Conservation (phyloP, 2,329 filamentous ascomycete species). For the Epichloe hybrida region DNA sequence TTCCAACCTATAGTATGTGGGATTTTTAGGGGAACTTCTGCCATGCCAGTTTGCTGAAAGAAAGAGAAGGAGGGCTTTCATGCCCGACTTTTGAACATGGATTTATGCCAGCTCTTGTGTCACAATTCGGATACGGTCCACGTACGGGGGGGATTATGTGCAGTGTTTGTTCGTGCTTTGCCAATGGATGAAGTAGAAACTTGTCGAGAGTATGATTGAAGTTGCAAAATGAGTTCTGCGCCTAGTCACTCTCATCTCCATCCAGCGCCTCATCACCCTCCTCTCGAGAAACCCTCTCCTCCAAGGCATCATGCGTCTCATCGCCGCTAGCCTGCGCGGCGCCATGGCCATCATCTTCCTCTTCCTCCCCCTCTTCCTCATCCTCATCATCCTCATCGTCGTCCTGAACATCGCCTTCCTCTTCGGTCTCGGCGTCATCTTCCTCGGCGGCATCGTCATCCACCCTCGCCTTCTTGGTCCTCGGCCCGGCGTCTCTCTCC, state of each 20-base stretch:
- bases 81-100: not conserved
- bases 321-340: slow-evolving; percentile 26
- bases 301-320: slow-evolving; percentile 39
- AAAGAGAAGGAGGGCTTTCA: not conserved
- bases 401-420: slow-evolving; percentile 30
- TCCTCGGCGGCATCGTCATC: not conserved
- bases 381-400: slow-evolving; percentile 24
- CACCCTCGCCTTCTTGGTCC: slow-evolving; percentile 33
- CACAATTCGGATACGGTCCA: too few species aligned
- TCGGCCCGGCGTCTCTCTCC: slow-evolving; percentile 19
- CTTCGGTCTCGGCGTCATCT: slow-evolving; percentile 14
- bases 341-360: slow-evolving; percentile 25
- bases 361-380: slow-evolving; percentile 22
- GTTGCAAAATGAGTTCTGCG: too few species aligned
- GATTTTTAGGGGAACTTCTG: too few species aligned
- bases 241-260: slow-evolving; percentile 44
- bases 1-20: too few species aligned
- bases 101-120: too few species aligned
- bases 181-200: too few species aligned
- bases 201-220: too few species aligned
- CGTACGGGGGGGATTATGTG: too few species aligned
- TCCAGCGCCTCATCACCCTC: slow-evolving; percentile 49
- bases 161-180: too few species aligned
- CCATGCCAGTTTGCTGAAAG: not conserved
- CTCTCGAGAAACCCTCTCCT: slow-evolving; percentile 33